These are phyloP conservation scores for Dryadomyces quercus-mongolicae DNA, from an alignment of 2,329 filamentous ascomycete genomes.

Conservation along the genomic window DNA sequence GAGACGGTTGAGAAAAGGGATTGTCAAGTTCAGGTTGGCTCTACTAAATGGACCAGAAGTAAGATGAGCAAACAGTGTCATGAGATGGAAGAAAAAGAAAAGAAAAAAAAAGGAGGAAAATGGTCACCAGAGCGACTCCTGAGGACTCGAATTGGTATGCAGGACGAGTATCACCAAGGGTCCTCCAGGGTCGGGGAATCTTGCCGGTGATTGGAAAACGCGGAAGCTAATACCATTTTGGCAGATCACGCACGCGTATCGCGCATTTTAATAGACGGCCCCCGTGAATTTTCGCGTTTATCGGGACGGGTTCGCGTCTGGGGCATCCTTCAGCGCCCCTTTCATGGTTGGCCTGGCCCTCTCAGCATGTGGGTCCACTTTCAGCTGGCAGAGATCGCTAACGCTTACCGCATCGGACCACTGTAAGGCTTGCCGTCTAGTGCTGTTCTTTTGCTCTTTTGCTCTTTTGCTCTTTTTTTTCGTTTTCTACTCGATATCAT, in stretches of 20 bases:
- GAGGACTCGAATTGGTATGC: too few species aligned
- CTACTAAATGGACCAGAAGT: neutral
- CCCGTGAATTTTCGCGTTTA: slow-evolving; percentile 3
- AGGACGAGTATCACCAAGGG: too few species aligned
- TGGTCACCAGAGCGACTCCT: neutral
- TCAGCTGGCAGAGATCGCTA: neutral
- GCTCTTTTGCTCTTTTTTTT: too few species aligned
- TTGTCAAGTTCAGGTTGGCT: too few species aligned
- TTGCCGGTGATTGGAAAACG: neutral
- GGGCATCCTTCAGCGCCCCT: neutral
- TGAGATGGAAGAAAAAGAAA: neutral
- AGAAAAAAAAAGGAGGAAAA: neutral
- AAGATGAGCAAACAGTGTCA: neutral
- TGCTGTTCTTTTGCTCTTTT: too few species aligned
- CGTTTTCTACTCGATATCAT: too few species aligned
- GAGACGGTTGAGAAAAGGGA: too few species aligned
- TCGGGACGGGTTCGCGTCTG: neutral
- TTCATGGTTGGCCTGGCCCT: neutral
- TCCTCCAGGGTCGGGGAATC: neutral
- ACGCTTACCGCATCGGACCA: too few species aligned
- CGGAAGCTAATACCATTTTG: neutral
- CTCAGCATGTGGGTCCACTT: neutral
- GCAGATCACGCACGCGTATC: neutral
- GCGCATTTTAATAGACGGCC: neutral
- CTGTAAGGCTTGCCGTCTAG: too few species aligned